These are phyloP conservation scores for Kodamaea sp. DNA, from an alignment of 1,139 yeast species.

Conservation along the genomic window DNA sequence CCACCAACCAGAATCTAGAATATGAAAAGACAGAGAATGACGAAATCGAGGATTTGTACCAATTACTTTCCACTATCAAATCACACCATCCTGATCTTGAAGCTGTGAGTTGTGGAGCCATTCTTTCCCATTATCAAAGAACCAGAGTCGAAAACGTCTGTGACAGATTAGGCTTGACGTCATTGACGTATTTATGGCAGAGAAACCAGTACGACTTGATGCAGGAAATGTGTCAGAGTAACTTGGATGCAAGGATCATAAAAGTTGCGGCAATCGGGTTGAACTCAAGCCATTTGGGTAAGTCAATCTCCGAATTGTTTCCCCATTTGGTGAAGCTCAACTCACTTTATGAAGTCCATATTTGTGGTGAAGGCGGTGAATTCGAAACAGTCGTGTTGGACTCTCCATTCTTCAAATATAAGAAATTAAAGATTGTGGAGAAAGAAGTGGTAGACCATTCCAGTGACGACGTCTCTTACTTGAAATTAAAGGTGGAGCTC, in stretches of 20 bases:
- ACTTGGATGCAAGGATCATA: conserved; percentile 79
- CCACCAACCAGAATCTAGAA: conserved; percentile 68
- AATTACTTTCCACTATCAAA: conserved; percentile 49
- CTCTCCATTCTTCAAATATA: conserved; percentile 71
- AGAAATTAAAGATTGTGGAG: conserved; percentile 49
- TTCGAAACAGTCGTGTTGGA: conserved; percentile 91
- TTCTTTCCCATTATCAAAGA: conserved; percentile 87
- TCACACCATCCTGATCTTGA: conserved; percentile 67
- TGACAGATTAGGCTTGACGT: conserved; percentile 62
- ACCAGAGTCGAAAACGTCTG: conserved; percentile 93
- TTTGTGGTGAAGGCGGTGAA: conserved; percentile 99
- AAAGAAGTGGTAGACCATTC: conserved; percentile 47
- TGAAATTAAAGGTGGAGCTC: conserved; percentile 47
- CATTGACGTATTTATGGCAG: conserved; percentile 87
- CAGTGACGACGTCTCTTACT: conserved; percentile 66
- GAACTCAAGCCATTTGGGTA: conserved; percentile 63
- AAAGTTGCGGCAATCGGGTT: conserved; percentile 95
- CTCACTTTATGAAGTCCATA: conserved; percentile 73
- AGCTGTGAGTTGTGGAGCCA: conserved; percentile 95
- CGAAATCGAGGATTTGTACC: conserved; percentile 81
- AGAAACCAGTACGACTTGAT: conserved; percentile 76
- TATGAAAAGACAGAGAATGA: conserved; percentile 66
- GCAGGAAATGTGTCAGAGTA: conserved; percentile 74
- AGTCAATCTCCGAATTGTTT: conserved; percentile 59
- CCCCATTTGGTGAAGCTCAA: conserved; percentile 63